Conservation (phyloP, 208 protist species). For the Entamoeba histolytica region DNA sequence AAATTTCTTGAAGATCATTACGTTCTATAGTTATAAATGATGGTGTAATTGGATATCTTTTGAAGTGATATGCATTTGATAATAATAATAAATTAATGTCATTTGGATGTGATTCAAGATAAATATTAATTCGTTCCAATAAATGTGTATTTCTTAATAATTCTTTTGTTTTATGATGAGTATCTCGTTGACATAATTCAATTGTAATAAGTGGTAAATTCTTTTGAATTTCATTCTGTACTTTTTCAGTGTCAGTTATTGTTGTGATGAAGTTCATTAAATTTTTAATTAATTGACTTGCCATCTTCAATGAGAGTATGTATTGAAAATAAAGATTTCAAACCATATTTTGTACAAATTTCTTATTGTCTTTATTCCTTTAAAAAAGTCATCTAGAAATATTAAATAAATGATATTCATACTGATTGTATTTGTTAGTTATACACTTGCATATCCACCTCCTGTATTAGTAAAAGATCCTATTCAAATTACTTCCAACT, state of each 20-base stretch:
- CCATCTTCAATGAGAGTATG: no score
- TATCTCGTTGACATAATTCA: background rate
- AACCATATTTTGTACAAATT: no score
- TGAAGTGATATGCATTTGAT: background rate
- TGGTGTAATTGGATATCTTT: background rate
- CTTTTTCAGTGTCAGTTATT: no score
- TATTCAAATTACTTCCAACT: background rate
- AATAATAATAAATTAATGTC: background rate
- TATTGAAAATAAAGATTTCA: no score
- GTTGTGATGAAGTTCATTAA: no score
- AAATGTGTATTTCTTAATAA: background rate
- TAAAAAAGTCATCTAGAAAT: no score
- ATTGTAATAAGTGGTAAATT: background rate
- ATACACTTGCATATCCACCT: background rate
- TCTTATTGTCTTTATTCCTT: no score
- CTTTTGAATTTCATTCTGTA: no score
- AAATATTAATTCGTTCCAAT: background rate
- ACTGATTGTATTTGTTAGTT: no score
- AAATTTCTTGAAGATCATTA: background rate
- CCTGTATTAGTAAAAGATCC: background rate
- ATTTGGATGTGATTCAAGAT: background rate
- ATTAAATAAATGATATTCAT: no score
- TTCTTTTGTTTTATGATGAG: background rate
- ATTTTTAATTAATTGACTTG: no score
- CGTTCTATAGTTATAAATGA: background rate